Conservation (phyloP, 2,329 filamentous ascomycete species). For the Nakataea oryzae region DNA sequence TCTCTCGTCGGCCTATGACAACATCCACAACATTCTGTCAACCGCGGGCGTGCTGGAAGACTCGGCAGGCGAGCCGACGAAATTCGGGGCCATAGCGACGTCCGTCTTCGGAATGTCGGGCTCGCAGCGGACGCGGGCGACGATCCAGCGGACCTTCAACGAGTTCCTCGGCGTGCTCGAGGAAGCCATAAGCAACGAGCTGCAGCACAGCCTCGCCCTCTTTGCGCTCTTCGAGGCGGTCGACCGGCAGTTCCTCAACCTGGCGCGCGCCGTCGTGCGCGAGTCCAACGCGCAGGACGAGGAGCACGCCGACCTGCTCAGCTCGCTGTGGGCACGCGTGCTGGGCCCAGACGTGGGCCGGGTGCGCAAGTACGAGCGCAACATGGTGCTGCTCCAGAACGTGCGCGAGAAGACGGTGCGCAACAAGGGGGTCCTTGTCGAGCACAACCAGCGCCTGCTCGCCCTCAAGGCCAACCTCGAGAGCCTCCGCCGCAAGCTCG, state of each 20-base stretch:
- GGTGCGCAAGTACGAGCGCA: conserved; percentile 87
- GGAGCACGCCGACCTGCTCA: conserved; percentile 69
- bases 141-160: conserved; percentile 77
- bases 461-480: conserved; percentile 82
- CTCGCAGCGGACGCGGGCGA: conserved; percentile 68
- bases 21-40: conserved; percentile 69
- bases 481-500: conserved; percentile 69
- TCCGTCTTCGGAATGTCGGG: conserved; percentile 70
- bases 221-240: conserved; percentile 88
- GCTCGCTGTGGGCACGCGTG: conserved; percentile 75
- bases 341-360: conserved; percentile 65
- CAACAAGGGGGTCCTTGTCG: conserved; percentile 78
- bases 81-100: conserved; percentile 58
- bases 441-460: conserved; percentile 76
- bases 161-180: conserved; percentile 83
- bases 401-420: conserved; percentile 74
- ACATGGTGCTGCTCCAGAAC: conserved; percentile 66
- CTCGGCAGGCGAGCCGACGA: conserved; percentile 46
- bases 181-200: conserved; percentile 76
- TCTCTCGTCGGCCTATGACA: conserved; percentile 66
- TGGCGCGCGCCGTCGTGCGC: conserved; percentile 74
- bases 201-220: conserved; percentile 68
- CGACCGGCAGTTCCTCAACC: conserved; percentile 80
- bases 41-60: conserved; percentile 51
- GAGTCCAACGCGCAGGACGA: conserved; percentile 76